Evolutionary conservation across 805 yeast genomes (phyloP).

Genomic region (Clavispora santaluciae): DNA sequence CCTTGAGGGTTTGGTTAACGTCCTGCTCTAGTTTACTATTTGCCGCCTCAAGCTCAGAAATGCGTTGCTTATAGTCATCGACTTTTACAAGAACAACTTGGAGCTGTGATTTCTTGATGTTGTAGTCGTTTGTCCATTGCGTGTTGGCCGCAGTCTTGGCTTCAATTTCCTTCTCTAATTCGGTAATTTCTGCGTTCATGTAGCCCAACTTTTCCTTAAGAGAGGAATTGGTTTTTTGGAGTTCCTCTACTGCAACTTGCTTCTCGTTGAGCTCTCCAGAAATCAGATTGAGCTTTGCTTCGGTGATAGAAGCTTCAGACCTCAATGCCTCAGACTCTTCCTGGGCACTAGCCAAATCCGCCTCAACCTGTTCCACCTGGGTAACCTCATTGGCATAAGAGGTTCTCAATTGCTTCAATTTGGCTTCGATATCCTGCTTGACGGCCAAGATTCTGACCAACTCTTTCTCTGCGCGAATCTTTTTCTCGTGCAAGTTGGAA

Average conservation of each 20-base stretch:
- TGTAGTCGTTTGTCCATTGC: conserved; percentile 57
- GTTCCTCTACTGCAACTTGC: conserved; percentile 55
- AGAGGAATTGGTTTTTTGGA: conserved; percentile 62
- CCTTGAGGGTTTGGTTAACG: conserved; percentile 7
- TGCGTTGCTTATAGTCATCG: conserved; percentile 30
- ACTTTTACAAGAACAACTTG: conserved; percentile 53
- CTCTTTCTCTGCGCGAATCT: conserved; percentile 72
- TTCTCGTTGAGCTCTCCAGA: conserved; percentile 59
- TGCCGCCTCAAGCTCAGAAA: conserved; percentile 22
- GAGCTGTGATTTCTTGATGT: conserved; percentile 67
- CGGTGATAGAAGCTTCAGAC: conserved; percentile 69
- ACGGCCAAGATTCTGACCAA: conserved; percentile 59
- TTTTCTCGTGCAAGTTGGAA: conserved; percentile 61
- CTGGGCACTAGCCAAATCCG: conserved; percentile 51
- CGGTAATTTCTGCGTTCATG: conserved; percentile 62
- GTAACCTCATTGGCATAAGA: conserved; percentile 76
- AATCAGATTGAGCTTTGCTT: conserved; percentile 70
- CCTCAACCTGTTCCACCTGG: conserved; percentile 70
- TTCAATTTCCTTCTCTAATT: conserved; percentile 53
- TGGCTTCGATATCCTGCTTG: conserved; percentile 69
- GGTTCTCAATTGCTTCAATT: conserved; percentile 58
- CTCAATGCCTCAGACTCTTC: conserved; percentile 65
- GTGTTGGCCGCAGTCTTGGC: conserved; percentile 49
- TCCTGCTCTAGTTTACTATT: conserved; percentile 22
- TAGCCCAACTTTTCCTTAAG: conserved; percentile 65